Evolutionary conservation across 345 rosid species (phyloP).

Genomic region (Laguncularia racemosa): DNA sequence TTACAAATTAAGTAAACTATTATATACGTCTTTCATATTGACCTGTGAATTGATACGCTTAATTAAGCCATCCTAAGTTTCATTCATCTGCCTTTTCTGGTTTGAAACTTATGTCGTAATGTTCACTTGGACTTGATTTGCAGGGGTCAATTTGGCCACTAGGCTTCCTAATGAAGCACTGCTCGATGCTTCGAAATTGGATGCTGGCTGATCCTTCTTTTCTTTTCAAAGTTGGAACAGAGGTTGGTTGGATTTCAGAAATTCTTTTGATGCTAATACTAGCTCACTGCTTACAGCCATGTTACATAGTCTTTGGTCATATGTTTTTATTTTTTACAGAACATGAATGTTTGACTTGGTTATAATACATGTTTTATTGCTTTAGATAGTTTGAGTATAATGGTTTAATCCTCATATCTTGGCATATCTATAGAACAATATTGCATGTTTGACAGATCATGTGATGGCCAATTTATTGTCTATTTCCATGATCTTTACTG

Average conservation of each 20-base stretch:
- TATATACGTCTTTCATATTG: too few relatives aligned
- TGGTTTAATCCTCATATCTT: too few relatives aligned
- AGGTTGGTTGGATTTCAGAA: conserved; percentile 35
- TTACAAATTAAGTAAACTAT: too few relatives aligned
- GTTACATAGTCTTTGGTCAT: too few relatives aligned
- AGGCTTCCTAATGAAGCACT: conserved; percentile 55
- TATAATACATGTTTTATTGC: too few relatives aligned
- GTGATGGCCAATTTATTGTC: background rate
- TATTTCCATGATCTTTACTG: background rate
- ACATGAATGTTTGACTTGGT: too few relatives aligned
- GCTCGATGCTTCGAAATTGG: conserved; percentile 74
- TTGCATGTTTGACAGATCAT: background rate
- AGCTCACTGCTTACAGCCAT: background rate
- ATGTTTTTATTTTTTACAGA: background rate
- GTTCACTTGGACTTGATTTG: conserved; percentile 5
- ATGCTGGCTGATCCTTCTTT: conserved; percentile 96
- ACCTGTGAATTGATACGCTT: too few relatives aligned
- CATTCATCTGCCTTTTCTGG: background rate
- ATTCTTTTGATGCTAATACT: background rate
- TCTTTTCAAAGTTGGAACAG: conserved; percentile 88
- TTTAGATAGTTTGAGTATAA: too few relatives aligned
- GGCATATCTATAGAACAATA: background rate
- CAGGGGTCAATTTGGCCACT: conserved; percentile 67
- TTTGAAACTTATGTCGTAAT: background rate
- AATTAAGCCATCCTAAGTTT: background rate